Percentiles rank a stretch among this genome's conserved stretches.
These are phyloP conservation scores for Marsdenia floribunda DNA, from an alignment of 257 asterid genomes.

Conservation along the genomic window DNA sequence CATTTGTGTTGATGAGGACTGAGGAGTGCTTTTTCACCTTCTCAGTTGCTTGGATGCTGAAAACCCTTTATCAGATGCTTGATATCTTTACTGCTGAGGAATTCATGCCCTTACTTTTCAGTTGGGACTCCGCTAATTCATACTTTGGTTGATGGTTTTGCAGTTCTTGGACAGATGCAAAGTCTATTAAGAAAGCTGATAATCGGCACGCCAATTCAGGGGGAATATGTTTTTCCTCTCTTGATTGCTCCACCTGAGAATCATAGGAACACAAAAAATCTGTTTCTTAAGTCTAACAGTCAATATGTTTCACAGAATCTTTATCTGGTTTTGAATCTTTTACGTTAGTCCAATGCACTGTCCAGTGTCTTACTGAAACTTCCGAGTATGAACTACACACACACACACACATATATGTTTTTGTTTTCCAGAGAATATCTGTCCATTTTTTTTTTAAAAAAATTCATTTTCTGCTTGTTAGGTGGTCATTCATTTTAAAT, in stretches of 20 bases:
- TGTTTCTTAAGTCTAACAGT: not conserved
- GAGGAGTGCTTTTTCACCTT: not conserved
- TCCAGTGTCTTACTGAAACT: no score
- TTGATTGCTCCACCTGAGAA: not conserved
- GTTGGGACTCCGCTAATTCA: constrained; percentile 7
- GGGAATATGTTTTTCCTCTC: not conserved
- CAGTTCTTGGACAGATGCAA: constrained; percentile 87
- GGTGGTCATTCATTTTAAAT: no score
- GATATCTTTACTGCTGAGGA: not conserved
- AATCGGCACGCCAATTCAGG: constrained; percentile 57
- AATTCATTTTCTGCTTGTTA: not conserved
- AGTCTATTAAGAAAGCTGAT: constrained; percentile 67
- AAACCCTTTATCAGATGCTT: not conserved
- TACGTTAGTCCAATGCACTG: not conserved
- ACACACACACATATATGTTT: no score
- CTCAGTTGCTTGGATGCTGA: not conserved
- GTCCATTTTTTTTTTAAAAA: no score
- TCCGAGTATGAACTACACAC: no score
- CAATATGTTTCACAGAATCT: not conserved
- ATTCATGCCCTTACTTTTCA: not conserved
- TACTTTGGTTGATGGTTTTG: constrained; percentile 15
- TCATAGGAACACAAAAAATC: not conserved
- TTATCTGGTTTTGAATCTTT: not conserved
- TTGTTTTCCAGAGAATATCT: no score
- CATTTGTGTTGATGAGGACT: not conserved